These are phyloP conservation scores for Suillus occidentalis DNA, from an alignment of 768 basidiomycete genomes.

Conservation along the genomic window DNA sequence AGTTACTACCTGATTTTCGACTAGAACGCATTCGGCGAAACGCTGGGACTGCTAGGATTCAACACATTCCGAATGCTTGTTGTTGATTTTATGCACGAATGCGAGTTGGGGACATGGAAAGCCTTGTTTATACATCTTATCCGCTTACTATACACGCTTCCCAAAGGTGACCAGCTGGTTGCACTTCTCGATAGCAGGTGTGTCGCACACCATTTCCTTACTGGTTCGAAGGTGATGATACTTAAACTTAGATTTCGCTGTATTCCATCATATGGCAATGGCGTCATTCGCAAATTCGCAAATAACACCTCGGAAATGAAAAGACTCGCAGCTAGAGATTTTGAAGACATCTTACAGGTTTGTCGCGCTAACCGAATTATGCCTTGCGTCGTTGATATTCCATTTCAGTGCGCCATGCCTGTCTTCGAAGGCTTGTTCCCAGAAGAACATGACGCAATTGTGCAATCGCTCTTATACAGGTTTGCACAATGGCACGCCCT, in stretches of 20 bases:
- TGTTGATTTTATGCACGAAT: constrained; percentile 38
- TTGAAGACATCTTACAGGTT: constrained; percentile 45
- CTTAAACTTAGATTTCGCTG: constrained; percentile 15
- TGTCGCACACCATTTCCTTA: background rate
- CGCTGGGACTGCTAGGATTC: constrained; percentile 17
- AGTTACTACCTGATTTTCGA: background rate
- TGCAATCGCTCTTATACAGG: constrained; percentile 23
- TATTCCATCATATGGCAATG: constrained; percentile 22
- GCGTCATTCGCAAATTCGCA: constrained; percentile 36
- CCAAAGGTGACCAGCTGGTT: constrained; percentile 12
- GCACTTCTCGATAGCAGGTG: constrained; percentile 27
- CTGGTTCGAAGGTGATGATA: background rate
- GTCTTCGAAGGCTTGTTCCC: constrained; percentile 33
- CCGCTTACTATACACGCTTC: constrained; percentile 24
- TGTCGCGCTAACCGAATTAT: background rate
- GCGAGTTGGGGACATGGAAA: constrained; percentile 39
- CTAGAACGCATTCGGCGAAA: constrained; percentile 33
- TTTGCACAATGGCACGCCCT: constrained; percentile 34
- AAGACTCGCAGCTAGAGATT: constrained; percentile 38
- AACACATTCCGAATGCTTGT: constrained; percentile 28
- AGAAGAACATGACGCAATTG: constrained; percentile 17
- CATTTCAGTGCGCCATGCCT: constrained; percentile 34
- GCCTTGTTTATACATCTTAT: constrained; percentile 31
- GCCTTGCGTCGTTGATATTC: background rate
- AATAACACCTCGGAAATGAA: constrained; percentile 37